Evolutionary conservation across 176 grass and related monocot genomes (phyloP), one percentile per base, ranked within the genome.

Genomic region (Carex myosuroides): DNA sequence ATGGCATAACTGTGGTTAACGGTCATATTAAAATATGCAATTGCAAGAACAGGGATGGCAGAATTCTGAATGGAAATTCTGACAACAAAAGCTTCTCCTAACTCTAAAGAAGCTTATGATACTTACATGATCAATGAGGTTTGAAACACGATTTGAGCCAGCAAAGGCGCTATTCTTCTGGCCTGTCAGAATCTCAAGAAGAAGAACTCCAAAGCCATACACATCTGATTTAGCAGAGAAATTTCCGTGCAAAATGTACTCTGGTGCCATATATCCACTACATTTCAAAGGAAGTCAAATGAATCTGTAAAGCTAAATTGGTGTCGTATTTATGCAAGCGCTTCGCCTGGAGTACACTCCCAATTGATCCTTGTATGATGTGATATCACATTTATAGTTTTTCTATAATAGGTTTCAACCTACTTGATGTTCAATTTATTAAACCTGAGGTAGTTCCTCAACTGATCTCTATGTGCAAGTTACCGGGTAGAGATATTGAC

Each of bases 211-310:
- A 63, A 81, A 81, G 60, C 54, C 41, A 21, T 81, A 81, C 32
- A 81, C 79, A 61, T 81, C 79, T 59, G 79, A 81, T 61, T 81
- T 81, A 21, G 79, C 8, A 59, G 79, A 81, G 55, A 81, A 81
- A 60, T 81, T 81, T 0, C 79, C 79, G 11, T 62, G 9, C 29
- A 64, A 63, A 46, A 81, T 63, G 60, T 81, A 81, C 29, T 81
- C 79, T n/a, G 79, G 79, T 61, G 79, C 54, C 79, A 81, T 64
- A 61, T 81, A 81, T 3, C 79, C 79, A 81, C 79, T 81, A 10
- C 76, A 79, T 60, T 29, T 60, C 2, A 37, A 60, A 60, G 24
- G 26, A 63, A 63, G 60, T 14, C 1, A 16, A 33, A 67, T 60
- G 2, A 5, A 8, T 60, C 17, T 2, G 29, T 35, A 67, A 67